Conservation (phyloP, 179 eudicot species). For the Beta lomatogona region DNA sequence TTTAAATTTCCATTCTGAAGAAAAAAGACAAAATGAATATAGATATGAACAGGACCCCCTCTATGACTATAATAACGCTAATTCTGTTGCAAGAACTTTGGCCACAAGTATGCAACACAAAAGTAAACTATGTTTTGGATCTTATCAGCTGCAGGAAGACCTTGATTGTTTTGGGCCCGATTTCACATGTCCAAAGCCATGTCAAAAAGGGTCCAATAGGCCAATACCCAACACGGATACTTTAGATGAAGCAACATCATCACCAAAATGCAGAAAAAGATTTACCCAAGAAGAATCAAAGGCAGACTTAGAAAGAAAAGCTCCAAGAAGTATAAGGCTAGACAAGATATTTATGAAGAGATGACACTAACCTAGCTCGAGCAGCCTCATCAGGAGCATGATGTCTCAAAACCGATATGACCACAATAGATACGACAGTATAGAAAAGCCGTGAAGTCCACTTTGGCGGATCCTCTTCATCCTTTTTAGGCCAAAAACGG, state of each 20-base stretch:
- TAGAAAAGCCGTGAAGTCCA: constrained; percentile 91
- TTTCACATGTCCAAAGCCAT: not conserved
- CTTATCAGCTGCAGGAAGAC: not conserved
- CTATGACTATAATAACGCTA: too few relatives aligned
- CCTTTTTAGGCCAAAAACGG: constrained; percentile 93
- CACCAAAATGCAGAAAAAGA: not conserved
- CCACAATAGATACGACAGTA: constrained; percentile 57
- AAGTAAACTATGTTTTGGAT: not conserved
- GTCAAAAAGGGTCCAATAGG: not conserved
- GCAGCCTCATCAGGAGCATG: constrained; percentile 99
- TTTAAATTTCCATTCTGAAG: not conserved
- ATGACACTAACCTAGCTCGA: constrained; percentile 72
- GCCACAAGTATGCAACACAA: not conserved
- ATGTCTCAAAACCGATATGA: constrained; percentile 74
- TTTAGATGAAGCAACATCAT: not conserved
- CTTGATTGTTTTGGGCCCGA: not conserved
- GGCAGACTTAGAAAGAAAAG: not conserved
- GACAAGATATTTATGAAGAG: not conserved
- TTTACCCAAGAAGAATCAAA: not conserved
- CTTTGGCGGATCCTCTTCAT: constrained; percentile 88
- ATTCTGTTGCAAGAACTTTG: not conserved
- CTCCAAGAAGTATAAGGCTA: not conserved
- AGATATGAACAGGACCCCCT: not conserved
- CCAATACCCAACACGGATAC: not conserved
- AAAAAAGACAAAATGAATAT: not conserved